Evolutionary conservation across 768 basidiomycete genomes (phyloP), one percentile per base, ranked within the genome.

Genomic region (Suillus alpinus): DNA sequence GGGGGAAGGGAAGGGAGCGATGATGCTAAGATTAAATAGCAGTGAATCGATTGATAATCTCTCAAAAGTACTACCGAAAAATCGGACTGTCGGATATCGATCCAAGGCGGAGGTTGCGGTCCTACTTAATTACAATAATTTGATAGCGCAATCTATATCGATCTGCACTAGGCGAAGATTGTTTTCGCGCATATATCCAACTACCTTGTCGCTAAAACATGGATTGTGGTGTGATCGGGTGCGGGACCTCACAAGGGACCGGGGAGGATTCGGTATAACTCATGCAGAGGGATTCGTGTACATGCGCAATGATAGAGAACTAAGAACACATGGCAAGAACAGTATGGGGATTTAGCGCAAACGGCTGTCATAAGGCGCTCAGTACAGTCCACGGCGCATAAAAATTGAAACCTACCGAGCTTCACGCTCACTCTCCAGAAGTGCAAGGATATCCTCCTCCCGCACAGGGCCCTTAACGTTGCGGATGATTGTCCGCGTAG

Each of bases 381-480:
- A 55, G 23, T 39, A 12, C 9, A 39, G 53, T 55, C 16, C 16
- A 18, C 16, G 53, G 26, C 10, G 2, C 23, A 55, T 37, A 3
- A 26, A 26, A 29, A 18, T 39, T 18, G 3, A 55, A 18, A 39
- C 53, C 5, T 39, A 97, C 97, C 97, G 93, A 70, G 97, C 97
- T 83, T 99, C 97, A 79, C 97, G 93, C 80, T 99, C 97, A 75
- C 91, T 91, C 83, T 99, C 97, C 73, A 98, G 82, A 66, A 99
- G 82, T 67, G 95, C 94, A 63, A 99, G 84, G 72, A 98, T 97
- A 76, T 99, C 97, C 77, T 95, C 86, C 78, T 94, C 91, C 65
- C 93, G 82, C 62, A 98, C 95, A 63, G 97, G 96, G 0, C 97
- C 97, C 79, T 98, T 98, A 67, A 98, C 96, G 81, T 99, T 99